Base-by-base conservation (phyloP, 2,329 filamentous ascomycete genomes). In the Microcyclospora tardicrescens region DNA sequence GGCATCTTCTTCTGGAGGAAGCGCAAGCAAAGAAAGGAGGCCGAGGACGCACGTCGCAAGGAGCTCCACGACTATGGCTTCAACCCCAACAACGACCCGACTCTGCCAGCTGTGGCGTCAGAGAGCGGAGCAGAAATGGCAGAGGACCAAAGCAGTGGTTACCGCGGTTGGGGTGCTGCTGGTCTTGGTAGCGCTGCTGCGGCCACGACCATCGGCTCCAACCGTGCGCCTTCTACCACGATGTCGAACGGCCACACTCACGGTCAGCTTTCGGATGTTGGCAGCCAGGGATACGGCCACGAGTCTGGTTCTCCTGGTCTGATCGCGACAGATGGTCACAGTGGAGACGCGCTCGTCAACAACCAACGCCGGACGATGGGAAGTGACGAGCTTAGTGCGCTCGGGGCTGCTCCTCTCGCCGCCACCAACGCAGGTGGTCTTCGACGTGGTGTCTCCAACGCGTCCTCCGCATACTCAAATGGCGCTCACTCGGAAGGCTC, bases 1-100 rank as follows among this genome's bases (percentile, higher is more conserved):
- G 82, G 78, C 6, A 69, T 95, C 19, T 86, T 83, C 60, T 76
- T 89, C 55, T 98, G 86, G 85, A 78, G 84, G 57, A 86, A 78
- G 65, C 81, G 86, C 46, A 93, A 93, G 66, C 79, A 83, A 53
- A 77, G 79, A 47, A 91, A 85, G 67, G 76, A 77, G 46, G 82
- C 81, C 11, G 85, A 91, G 56, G 91, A 95, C 58, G 77, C 87
- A 53, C 77, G 91, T 36, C 77, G 87, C 46, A 95, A 95, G 65
- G 91, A 98, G 62, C 86, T 95, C 10, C 89, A 96, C 60, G 91
- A 96, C 57, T 96, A 96, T 59, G 81, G 83, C 27, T 96, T 87
- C 68, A 96, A 96, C 60, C 91, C 91, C n/a, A 96, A 96, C 62
- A 80, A 86, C 43, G 87, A 95, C 57, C 85, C 87, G 1, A 85